Evolutionary conservation across 345 rosid species (phyloP).

Genomic region (thale cress (Arabidopsis thaliana)): TAIR10.1 NC_003074.8:23405501-23406000

Average conservation of each 20-base stretch:
- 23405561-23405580: slow-evolving; percentile 18
- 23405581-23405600: slow-evolving; percentile 34
- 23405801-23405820: slow-evolving; percentile 39
- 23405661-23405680: slow-evolving; percentile 37
- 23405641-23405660: slow-evolving; percentile 37
- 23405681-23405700: slow-evolving; percentile 24
- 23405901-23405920: slow-evolving; percentile 40
- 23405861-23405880: slow-evolving; percentile 48
- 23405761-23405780: slow-evolving; percentile 53
- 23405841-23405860: slow-evolving; percentile 45
- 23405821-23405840: slow-evolving; percentile 56
- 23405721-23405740: slow-evolving; percentile 50
- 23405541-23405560: slow-evolving; percentile 40
- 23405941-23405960: slow-evolving; percentile 22
- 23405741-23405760: slow-evolving; percentile 48
- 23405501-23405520: slow-evolving; percentile 35
- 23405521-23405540: slow-evolving; percentile 29
- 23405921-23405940: slow-evolving; percentile 16
- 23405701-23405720: slow-evolving; percentile 47
- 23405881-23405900: slow-evolving; percentile 38
- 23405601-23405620: slow-evolving; percentile 29
- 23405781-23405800: slow-evolving; percentile 44
- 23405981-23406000: slow-evolving; percentile 19
- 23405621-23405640: slow-evolving; percentile 31
- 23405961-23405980: slow-evolving; percentile 11